Conservation (phyloP, 1,139 yeast genomes). For the Saccharomycopsis crataegensis region DNA sequence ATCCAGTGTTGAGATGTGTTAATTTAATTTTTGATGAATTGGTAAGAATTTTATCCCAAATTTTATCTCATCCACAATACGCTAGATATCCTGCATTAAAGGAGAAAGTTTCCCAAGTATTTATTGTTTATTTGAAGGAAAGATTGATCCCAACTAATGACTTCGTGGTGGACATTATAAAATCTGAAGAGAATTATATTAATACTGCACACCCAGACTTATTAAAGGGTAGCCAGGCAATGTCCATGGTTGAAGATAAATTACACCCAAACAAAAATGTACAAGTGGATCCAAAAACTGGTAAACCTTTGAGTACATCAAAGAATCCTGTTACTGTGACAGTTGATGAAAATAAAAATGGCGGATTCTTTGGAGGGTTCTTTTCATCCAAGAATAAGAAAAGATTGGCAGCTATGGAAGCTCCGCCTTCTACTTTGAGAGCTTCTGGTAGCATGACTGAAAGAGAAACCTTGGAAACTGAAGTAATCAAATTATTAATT, state of each 20-base stretch:
- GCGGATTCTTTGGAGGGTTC: conserved; percentile 91
- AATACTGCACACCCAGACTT: conserved; percentile 98
- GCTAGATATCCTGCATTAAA: conserved; percentile 85
- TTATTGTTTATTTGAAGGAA: conserved; percentile 73
- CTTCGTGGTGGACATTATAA: conserved; percentile 76
- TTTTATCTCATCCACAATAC: conserved; percentile 73
- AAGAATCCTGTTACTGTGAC: background rate
- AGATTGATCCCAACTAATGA: conserved; percentile 78
- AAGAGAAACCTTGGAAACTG: conserved; percentile 94
- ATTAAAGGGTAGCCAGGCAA: conserved; percentile 89
- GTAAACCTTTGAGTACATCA: conserved; percentile 39
- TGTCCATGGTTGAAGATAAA: conserved; percentile 89
- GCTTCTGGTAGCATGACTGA: conserved; percentile 95
- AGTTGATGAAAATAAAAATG: conserved; percentile 29
- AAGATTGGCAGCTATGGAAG: conserved; percentile 92
- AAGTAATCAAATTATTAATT: conserved; percentile 86
- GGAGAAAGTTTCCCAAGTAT: conserved; percentile 75
- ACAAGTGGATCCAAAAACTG: conserved; percentile 87
- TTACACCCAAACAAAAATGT: conserved; percentile 73
- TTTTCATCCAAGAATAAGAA: conserved; percentile 90
- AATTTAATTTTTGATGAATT: conserved; percentile 89
- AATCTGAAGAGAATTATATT: conserved; percentile 84
- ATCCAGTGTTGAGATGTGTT: conserved; percentile 85
- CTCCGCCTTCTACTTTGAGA: conserved; percentile 91
- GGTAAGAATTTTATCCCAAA: conserved; percentile 82